These are phyloP conservation scores for Tulasnella sp. DNA, from an alignment of 768 basidiomycete genomes.

Conservation along the genomic window DNA sequence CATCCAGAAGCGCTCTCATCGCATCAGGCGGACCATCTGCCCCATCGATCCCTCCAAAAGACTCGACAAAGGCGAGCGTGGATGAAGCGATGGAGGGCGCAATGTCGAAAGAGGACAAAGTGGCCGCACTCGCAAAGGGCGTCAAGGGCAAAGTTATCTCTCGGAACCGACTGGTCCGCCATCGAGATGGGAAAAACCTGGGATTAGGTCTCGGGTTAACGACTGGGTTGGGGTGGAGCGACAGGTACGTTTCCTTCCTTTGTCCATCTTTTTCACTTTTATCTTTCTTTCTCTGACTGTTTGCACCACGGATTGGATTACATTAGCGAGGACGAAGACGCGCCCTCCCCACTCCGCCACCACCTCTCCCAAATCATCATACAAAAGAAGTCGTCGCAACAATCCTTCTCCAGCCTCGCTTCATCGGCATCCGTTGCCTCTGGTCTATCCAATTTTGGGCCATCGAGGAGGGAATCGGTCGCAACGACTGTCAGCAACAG, in stretches of 20 bases:
- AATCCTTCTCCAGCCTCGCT: conserved; percentile 8
- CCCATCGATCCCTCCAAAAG: too few relatives aligned
- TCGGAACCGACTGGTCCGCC: conserved; percentile 12
- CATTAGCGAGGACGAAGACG: conserved; percentile 18
- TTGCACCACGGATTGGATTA: too few relatives aligned
- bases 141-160: conserved; percentile 7
- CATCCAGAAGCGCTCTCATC: conserved; percentile 7
- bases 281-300: not conserved
- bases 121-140: not conserved
- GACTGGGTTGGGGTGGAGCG: conserved; percentile 19
- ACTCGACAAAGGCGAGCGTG: too few relatives aligned
- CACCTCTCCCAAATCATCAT: conserved; percentile 16
- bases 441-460: not conserved
- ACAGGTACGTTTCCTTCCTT: conserved; percentile 4
- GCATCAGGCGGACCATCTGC: too few relatives aligned
- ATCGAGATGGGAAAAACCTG: conserved; percentile 19
- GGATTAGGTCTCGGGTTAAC: conserved; percentile 18
- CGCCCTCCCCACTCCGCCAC: conserved; percentile 14
- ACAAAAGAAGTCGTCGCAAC: conserved; percentile 5
- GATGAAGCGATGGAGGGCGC: too few relatives aligned
- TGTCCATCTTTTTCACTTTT: not conserved
- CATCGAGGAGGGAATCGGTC: conserved; percentile 6
- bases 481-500: not conserved
- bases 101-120: conserved; percentile 3
- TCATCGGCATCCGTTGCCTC: not conserved